Percentiles rank a stretch among this genome's conserved stretches.
These are phyloP conservation scores for Trichosporon coremiiforme DNA, from an alignment of 1,284 basidiomycete species.

Conservation along the genomic window DNA sequence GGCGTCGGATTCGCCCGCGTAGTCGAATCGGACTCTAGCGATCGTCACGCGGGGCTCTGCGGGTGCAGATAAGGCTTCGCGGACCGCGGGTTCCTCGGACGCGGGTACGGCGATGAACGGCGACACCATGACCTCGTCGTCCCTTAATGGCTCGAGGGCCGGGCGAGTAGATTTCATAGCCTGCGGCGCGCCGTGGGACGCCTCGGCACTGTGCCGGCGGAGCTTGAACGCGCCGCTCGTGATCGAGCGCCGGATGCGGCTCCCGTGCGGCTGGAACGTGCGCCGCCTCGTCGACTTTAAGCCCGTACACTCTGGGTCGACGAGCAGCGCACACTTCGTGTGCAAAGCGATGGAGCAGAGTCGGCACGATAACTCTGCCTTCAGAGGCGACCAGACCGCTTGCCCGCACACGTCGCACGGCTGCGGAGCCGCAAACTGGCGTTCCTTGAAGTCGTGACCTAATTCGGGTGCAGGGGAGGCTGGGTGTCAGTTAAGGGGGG, in stretches of 20 bases:
- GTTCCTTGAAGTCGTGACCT: constrained; percentile 35
- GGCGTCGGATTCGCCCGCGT: constrained; percentile 19
- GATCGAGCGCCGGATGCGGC: constrained; percentile 25
- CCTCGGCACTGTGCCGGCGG: constrained; percentile 24
- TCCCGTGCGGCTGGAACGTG: not conserved
- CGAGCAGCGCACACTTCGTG: constrained; percentile 30
- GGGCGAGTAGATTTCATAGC: constrained; percentile 11
- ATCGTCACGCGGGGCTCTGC: constrained; percentile 16
- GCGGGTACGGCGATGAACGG: constrained; percentile 27
- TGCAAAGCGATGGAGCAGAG: constrained; percentile 34
- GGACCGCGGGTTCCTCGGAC: constrained; percentile 24
- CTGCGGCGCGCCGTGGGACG: constrained; percentile 28
- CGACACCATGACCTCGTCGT: constrained; percentile 32
- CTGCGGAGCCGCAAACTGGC: constrained; percentile 27
- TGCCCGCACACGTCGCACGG: constrained; percentile 33
- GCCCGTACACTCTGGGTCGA: constrained; percentile 31
- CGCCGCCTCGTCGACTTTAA: constrained; percentile 25
- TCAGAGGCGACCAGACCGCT: constrained; percentile 30
- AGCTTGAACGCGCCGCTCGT: constrained; percentile 23
- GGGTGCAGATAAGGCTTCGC: constrained; percentile 20
- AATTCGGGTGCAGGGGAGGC: constrained; percentile 29
- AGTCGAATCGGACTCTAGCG: constrained; percentile 25
- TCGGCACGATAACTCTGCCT: constrained; percentile 28
- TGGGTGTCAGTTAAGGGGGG: constrained; percentile 8
- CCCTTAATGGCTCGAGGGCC: constrained; percentile 29